Conservation (phyloP, 495 filamentous ascomycete genomes). For the Parathielavia hyrcaniae region DNA sequence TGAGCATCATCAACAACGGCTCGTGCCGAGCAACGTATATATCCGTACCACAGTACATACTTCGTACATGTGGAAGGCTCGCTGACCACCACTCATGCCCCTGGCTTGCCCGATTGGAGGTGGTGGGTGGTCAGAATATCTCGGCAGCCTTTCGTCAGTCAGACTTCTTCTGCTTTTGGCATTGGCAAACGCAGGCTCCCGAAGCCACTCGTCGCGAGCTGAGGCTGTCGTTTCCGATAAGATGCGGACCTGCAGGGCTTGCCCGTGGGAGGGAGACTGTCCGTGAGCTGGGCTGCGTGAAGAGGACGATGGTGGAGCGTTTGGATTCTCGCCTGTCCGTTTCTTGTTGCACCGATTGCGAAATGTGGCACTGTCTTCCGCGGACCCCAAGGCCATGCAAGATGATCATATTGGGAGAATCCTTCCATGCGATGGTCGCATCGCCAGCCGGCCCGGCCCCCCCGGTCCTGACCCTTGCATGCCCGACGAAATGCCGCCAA, state of each 20-base stretch:
- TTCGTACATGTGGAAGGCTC: no score
- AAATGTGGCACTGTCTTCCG: no score
- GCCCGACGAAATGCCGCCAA: background rate
- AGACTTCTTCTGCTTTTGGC: background rate
- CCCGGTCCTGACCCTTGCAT: background rate
- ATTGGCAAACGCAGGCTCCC: constrained; percentile 1
- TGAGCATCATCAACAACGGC: background rate
- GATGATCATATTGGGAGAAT: constrained; percentile 13
- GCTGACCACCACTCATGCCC: no score
- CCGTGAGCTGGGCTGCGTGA: background rate
- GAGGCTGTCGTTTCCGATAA: constrained; percentile 2
- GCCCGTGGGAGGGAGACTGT: background rate
- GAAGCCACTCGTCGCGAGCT: constrained; percentile 4
- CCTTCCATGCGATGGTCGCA: constrained; percentile 5
- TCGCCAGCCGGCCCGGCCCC: constrained; percentile 1
- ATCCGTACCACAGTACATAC: no score
- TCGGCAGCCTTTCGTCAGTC: constrained; percentile 6
- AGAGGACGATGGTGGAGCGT: background rate
- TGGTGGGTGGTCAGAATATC: constrained; percentile 17
- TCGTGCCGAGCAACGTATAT: background rate
- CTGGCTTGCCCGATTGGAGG: constrained; percentile 5
- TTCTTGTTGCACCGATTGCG: constrained; percentile 5
- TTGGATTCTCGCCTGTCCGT: background rate
- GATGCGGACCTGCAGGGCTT: constrained; percentile 9
- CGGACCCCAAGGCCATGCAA: background rate